Base-by-base conservation (phyloP, 768 basidiomycete species). In the Naganishia randhawae region DNA sequence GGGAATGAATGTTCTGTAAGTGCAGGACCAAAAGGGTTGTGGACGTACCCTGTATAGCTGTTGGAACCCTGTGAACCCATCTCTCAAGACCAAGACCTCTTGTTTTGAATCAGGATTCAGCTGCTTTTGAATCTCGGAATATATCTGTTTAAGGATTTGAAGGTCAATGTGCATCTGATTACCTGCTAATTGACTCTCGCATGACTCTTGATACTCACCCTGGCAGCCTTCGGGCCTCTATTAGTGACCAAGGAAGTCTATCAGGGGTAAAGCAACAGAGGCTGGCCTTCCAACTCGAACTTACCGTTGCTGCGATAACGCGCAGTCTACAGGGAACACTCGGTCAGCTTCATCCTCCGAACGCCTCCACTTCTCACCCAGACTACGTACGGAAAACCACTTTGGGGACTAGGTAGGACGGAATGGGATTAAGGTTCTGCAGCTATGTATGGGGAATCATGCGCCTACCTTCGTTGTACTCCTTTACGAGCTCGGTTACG, bases 41-140 rank as follows among this genome's bases (percentile, higher is more conserved):
- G n/a, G n/a, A 68, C 77, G 65, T 48, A 79, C 78, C 33, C 75
- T 66, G 65, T 69, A 79, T 54, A 69, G 66, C 29, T 70, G 45
- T 53, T 77, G 77, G 62, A 79, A 79, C 6, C 77, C 78, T n/a
- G 76, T 71, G 53, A 79, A 79, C 7, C 78, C 78, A 67, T 78
- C 78, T 52, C 78, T 69, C 3, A 79, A 65, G 10, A 79, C 78
- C 25, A 68, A 74, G 2, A 79, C 70, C 57, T 79, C 71, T 65
- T 79, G 78, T 13, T 52, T 57, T 2, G 65, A 48, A 33, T 71
- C 57, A 11, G 73, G 72, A 9, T 68, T 27, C 6, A 74, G 63
- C 52, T 42, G 7, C 53, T 69, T 41, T 62, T 75, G 71, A 8
- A 72, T 71, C 63, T 79, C 78, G 31, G 78, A 74, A 70, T 79